A percentile compares a stretch with the other conserved stretches of the same genome.
phyloP scores from a whole-genome alignment of 192 early-diverging fungal genomes.

The Pilaira anomala region DNA sequence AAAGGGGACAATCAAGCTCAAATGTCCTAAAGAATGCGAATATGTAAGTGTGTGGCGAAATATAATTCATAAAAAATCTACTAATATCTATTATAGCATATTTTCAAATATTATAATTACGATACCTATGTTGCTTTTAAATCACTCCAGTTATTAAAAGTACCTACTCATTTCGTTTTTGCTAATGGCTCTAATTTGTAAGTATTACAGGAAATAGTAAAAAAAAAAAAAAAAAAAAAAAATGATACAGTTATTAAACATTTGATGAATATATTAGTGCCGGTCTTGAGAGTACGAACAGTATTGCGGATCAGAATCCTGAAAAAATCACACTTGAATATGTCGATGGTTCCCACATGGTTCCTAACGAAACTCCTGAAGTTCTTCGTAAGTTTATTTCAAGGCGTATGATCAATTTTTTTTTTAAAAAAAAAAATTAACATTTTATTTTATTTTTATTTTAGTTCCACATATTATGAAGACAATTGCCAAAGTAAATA shows the following conservation, averaged over 20 bases:
- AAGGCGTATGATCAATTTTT: too few species aligned
- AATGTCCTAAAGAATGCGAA: constrained; percentile 45
- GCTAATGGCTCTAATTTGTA: constrained; percentile 42
- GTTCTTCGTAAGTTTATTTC: constrained; percentile 30
- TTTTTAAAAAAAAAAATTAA: background rate
- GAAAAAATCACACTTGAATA: constrained; percentile 19
- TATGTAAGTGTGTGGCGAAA: constrained; percentile 25
- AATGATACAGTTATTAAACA: background rate
- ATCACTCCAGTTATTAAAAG: constrained; percentile 26
- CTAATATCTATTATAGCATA: constrained; percentile 6
- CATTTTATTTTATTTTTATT: background rate
- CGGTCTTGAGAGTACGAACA: constrained; percentile 18
- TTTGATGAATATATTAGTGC: background rate
- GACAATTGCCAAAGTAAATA: background rate
- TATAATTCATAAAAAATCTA: background rate
- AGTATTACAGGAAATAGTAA: too few species aligned
- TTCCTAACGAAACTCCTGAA: constrained; percentile 41
- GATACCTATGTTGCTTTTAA: constrained; percentile 27
- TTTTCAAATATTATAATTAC: constrained; percentile 17
- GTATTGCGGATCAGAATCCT: constrained; percentile 14
- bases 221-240: too few species aligned
- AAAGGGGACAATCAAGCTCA: constrained; percentile 40
- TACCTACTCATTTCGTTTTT: constrained; percentile 42
- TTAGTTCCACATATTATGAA: constrained; percentile 18
- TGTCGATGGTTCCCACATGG: constrained; percentile 39